phyloP scores from a whole-genome alignment of 257 asterid genomes.

The Penstemon barbatus region DNA sequence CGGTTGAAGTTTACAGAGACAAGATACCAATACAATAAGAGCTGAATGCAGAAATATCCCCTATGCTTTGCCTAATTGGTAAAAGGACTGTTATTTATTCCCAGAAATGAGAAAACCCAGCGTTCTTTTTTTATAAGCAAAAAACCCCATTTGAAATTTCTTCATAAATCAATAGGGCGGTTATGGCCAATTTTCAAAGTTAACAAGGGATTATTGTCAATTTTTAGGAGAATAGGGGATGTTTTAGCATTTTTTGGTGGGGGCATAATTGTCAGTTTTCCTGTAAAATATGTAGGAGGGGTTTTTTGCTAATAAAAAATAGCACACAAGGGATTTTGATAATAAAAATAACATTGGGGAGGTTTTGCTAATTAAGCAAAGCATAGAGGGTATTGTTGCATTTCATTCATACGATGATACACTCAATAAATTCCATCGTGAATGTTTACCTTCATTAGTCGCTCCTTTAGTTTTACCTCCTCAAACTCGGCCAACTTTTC shows the following conservation, averaged over 20 bases:
- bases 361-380: background rate
- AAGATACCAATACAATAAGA: background rate
- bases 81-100: no score
- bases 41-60: background rate
- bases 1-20: background rate
- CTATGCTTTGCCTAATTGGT: no score
- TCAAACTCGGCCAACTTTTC: conserved; percentile 54
- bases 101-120: no score
- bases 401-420: background rate
- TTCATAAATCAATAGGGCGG: no score
- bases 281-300: background rate
- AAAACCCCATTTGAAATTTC: background rate
- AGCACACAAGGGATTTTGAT: no score
- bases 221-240: no score
- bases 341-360: no score
- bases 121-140: background rate
- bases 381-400: background rate
- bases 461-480: conserved; percentile 73
- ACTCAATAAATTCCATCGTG: no score
- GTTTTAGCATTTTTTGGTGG: background rate
- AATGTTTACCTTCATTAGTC: conserved; percentile 63
- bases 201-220: no score
- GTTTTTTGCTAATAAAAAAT: no score
- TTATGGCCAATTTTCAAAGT: no score
- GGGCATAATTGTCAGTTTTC: background rate